Evolutionary conservation across 768 basidiomycete genomes (phyloP).

Genomic region (Termitomyces sp.): DNA sequence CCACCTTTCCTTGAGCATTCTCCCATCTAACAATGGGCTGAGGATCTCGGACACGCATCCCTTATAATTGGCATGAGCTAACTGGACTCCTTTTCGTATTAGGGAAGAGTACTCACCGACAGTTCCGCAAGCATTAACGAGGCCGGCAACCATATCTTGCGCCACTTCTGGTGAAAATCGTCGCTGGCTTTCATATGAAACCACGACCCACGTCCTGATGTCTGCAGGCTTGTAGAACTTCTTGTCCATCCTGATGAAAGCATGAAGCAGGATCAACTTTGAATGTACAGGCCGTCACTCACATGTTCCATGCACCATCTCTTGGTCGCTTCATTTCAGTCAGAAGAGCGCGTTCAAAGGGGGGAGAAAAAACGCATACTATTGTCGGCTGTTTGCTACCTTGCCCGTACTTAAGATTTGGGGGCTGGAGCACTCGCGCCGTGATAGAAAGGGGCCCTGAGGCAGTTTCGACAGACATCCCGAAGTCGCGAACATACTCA

Average conservation of each 20-base stretch:
- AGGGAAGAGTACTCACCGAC: conserved; percentile 49
- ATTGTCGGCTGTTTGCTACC: conserved; percentile 49
- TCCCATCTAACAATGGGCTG: conserved; percentile 47
- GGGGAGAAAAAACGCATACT: conserved; percentile 26
- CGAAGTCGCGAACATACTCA: conserved; percentile 68
- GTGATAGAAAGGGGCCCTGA: conserved; percentile 45
- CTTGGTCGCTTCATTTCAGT: conserved; percentile 42
- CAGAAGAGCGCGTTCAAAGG: background rate
- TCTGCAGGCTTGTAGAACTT: conserved; percentile 50
- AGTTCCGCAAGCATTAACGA: conserved; percentile 41
- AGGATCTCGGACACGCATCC: conserved; percentile 49
- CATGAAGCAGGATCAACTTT: conserved; percentile 37
- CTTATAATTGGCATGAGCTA: conserved; percentile 32
- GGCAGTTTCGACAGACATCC: conserved; percentile 50
- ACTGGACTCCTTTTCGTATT: conserved; percentile 37
- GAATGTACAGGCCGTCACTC: conserved; percentile 22
- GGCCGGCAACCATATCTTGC: conserved; percentile 47
- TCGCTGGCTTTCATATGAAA: conserved; percentile 53
- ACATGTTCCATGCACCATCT: conserved; percentile 82
- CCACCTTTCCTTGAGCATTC: conserved; percentile 55
- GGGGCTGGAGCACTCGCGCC: conserved; percentile 58
- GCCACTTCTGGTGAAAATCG: conserved; percentile 47
- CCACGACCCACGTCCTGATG: conserved; percentile 59
- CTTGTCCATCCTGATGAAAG: conserved; percentile 56
- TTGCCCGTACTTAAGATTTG: conserved; percentile 60